Evolutionary conservation across 768 basidiomycete genomes (phyloP).

Genomic region (Calocybe indica): DNA sequence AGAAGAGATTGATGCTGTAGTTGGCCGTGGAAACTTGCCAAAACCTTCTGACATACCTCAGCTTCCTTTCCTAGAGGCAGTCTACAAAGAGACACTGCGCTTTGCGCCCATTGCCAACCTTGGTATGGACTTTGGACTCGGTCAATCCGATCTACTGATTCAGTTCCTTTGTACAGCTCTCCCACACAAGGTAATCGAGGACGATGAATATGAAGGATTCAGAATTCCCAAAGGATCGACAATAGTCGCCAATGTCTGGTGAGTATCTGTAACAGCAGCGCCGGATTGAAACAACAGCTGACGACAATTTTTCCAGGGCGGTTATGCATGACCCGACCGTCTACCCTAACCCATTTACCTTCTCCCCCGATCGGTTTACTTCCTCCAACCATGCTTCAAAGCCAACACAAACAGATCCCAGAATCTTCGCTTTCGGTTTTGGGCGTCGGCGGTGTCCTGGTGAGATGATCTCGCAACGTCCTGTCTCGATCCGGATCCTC

Average conservation of each 20-base stretch:
- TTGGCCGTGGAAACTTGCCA: slow-evolving; percentile 25
- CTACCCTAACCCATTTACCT: slow-evolving; percentile 34
- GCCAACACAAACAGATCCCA: slow-evolving; percentile 23
- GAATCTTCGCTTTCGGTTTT: slow-evolving; percentile 25
- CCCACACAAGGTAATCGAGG: slow-evolving; percentile 33
- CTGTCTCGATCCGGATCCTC: background rate
- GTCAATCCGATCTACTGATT: background rate
- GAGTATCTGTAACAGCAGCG: slow-evolving; percentile 1
- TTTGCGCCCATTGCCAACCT: slow-evolving; percentile 36
- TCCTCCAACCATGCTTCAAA: background rate
- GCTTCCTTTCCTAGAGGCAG: slow-evolving; percentile 26
- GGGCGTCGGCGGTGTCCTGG: slow-evolving; percentile 28
- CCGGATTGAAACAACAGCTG: no score
- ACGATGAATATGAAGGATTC: slow-evolving; percentile 40
- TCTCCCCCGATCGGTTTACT: slow-evolving; percentile 32
- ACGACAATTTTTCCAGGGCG: slow-evolving; percentile 21
- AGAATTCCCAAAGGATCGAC: slow-evolving; percentile 39
- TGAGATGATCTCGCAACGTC: background rate
- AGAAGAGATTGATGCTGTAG: slow-evolving; percentile 31
- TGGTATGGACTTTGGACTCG: slow-evolving; percentile 17
- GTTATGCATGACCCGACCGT: slow-evolving; percentile 35
- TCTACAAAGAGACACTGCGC: slow-evolving; percentile 34
- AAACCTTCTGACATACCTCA: slow-evolving; percentile 21
- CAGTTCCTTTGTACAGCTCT: slow-evolving; percentile 21
- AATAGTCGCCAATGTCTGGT: slow-evolving; percentile 44